Base-by-base conservation (phyloP, 75 land plant genomes). In the Ceratopteris richardii region DNA sequence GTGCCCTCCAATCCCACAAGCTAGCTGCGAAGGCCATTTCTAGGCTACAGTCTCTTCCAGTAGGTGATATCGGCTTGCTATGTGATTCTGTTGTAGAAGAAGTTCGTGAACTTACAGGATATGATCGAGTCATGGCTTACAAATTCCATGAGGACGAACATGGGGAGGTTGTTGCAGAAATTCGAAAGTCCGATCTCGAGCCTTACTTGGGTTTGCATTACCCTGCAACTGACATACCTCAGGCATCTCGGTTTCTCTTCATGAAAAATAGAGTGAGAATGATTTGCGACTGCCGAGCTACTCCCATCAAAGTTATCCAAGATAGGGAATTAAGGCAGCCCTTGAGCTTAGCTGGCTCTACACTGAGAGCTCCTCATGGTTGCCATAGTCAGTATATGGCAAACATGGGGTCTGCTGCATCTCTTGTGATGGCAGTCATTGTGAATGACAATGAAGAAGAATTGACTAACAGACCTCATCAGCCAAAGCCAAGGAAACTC, bases 341-440 rank as follows among this genome's bases (percentile, higher is more conserved):
- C 40, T 61, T 94, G 16, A 87, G 92, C 58, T 72, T 95, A 27
- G 99, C 88, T 18, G 99, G 99, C 33, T 95, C 99, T 22, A 95
- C 99, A 0, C 76, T 90, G 29, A 65, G 99, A 19, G 91, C 99
- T 0, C 99, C 99, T 12, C 99, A 95, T 62, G 99, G 86, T 1
- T 95, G 99, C 72, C 99, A 95, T 56, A 74, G 96, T 6, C 97
- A 90, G 73, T 95, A 95, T 77, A 95, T 95, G 97, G 92, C 86
- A 23, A 95, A 90, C 66, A 95, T 95, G 99, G 99, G 99, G 0
- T 86, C 99, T 7, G 72, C 83, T 27, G 98, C 98, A 7, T 89
- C 96, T 0, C 58, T 94, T 39, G 90, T 72, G 1, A 72, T 95
- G 86, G 99, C 99, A 2, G 97, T 95, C 40, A 75, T 95, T 28